Evolutionary conservation across 177 flowering plant species (phyloP).

Genomic region (Vitis hybrid): DNA sequence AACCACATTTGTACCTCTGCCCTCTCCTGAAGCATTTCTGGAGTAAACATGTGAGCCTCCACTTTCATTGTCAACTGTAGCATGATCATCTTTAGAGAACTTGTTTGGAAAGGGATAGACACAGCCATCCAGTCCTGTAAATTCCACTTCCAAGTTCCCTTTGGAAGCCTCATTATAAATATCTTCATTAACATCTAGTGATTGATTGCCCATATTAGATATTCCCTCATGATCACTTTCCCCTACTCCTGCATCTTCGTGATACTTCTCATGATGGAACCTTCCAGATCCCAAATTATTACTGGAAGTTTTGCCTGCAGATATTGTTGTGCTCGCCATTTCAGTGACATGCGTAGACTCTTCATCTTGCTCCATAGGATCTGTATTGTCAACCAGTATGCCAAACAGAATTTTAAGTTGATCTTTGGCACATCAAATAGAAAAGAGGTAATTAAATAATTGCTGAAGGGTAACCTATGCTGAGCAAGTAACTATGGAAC

Average conservation of each 20-base stretch:
- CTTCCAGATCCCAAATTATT: neutral
- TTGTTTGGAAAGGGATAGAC: neutral
- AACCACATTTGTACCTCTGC: neutral
- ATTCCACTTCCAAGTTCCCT: neutral
- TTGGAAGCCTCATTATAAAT: no score
- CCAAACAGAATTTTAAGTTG: slow-evolving; percentile 3
- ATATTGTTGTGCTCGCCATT: neutral
- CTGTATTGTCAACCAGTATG: neutral
- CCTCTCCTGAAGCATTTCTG: neutral
- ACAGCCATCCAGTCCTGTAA: neutral
- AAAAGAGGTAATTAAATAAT: neutral
- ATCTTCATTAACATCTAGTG: neutral
- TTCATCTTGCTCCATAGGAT: neutral
- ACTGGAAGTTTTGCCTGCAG: neutral
- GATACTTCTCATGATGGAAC: neutral
- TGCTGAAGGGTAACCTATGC: neutral
- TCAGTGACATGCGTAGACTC: neutral
- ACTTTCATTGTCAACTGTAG: neutral
- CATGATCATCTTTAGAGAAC: neutral
- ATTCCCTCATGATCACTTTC: neutral
- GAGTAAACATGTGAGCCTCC: neutral
- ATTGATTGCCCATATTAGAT: neutral
- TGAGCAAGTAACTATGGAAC: neutral
- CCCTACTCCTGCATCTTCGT: neutral
- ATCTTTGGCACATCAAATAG: slow-evolving; percentile 11